Evolutionary conservation across 1,284 basidiomycete species (phyloP).

Genomic region (Rhodotorula sp.): DNA sequence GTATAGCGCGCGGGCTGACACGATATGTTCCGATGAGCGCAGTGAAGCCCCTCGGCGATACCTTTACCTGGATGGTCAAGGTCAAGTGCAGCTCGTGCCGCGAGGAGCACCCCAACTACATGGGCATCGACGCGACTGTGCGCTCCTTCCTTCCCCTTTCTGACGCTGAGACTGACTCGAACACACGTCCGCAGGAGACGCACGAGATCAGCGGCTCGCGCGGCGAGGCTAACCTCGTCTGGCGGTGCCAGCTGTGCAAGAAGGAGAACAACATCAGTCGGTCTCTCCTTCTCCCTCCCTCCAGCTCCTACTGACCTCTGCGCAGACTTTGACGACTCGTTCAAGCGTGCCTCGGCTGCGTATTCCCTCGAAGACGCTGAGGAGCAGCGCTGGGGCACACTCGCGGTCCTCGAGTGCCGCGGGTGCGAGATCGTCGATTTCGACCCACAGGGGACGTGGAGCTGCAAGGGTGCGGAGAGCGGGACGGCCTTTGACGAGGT

Average conservation of each 20-base stretch:
- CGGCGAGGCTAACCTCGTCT: slow-evolving; percentile 42
- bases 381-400: slow-evolving; percentile 29
- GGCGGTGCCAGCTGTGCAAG: slow-evolving; percentile 41
- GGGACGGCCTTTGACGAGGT: slow-evolving; percentile 37
- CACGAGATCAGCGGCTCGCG: slow-evolving; percentile 37
- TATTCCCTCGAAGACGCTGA: slow-evolving; percentile 40
- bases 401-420: slow-evolving; percentile 42
- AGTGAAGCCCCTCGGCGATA: slow-evolving; percentile 38
- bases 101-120: slow-evolving; percentile 42
- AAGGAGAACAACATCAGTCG: slow-evolving; percentile 39
- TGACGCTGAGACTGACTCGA: background rate
- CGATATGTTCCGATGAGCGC: too few relatives aligned
- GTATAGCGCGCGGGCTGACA: background rate
- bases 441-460: slow-evolving; percentile 35
- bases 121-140: slow-evolving; percentile 38
- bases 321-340: slow-evolving; percentile 39
- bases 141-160: background rate
- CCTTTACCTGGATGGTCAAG: slow-evolving; percentile 39
- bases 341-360: slow-evolving; percentile 33
- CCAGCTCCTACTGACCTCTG: background rate
- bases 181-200: slow-evolving; percentile 13
- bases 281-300: background rate
- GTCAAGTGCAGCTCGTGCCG: slow-evolving; percentile 35
- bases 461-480: slow-evolving; percentile 27
- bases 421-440: slow-evolving; percentile 40